These are phyloP conservation scores for Debaryomyces nepalensis DNA, from an alignment of 1,139 yeast species.

Conservation along the genomic window DNA sequence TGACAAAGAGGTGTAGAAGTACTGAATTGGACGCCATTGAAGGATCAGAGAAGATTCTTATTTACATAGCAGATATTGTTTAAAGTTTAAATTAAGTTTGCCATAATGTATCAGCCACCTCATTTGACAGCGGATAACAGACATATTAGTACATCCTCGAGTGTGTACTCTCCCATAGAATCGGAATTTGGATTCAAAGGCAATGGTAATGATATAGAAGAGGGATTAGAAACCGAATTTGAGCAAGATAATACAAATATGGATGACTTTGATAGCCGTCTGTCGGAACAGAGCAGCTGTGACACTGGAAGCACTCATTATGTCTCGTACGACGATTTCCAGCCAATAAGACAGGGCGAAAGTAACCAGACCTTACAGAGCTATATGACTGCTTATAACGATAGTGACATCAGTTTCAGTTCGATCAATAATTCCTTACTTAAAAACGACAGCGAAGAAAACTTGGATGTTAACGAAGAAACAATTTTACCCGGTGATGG, in stretches of 20 bases:
- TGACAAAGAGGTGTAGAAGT: not conserved
- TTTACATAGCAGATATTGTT: not conserved
- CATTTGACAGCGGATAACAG: slow-evolving; percentile 11
- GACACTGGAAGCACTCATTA: slow-evolving; percentile 13
- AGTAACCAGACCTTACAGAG: slow-evolving; percentile 33
- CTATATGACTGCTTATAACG: slow-evolving; percentile 31
- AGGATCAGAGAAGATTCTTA: not conserved
- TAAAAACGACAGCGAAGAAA: slow-evolving; percentile 21
- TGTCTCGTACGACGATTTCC: slow-evolving; percentile 4
- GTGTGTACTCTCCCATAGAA: slow-evolving; percentile 36
- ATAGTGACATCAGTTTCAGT: slow-evolving; percentile 32
- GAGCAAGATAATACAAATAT: slow-evolving; percentile 17
- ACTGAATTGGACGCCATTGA: not conserved
- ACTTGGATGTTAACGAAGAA: slow-evolving; percentile 16
- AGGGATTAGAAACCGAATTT: slow-evolving; percentile 20
- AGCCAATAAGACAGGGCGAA: slow-evolving; percentile 20
- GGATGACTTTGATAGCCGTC: not conserved
- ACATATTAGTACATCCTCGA: slow-evolving; percentile 38
- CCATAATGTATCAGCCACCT: slow-evolving; percentile 14
- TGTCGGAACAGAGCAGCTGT: slow-evolving; percentile 6
- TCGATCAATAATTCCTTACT: slow-evolving; percentile 41
- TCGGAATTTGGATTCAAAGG: slow-evolving; percentile 21
- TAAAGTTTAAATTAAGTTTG: not conserved
- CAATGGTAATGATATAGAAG: slow-evolving; percentile 17
- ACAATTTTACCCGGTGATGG: slow-evolving; percentile 5